Base-by-base conservation (phyloP, 2,329 filamentous ascomycete species). In the Elsinoe necatrix region DNA sequence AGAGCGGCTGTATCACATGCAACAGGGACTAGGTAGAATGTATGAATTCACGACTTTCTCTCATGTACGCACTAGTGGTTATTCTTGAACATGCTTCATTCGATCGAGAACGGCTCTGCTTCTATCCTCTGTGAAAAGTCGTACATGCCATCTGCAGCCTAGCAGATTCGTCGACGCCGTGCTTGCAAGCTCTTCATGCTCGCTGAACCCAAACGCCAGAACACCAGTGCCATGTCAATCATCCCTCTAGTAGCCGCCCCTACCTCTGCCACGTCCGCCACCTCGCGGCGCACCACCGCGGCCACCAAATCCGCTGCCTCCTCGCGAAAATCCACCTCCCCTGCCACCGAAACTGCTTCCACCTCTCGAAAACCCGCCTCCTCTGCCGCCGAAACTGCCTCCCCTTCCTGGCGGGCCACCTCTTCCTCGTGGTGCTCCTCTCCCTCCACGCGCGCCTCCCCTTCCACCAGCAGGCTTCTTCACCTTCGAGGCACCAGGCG, bases 401-500 rank as follows among this genome's bases (percentile, higher is more conserved):
- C 69, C 58, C 12, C 68, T 66, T 56, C 68, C 35, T 1, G 60
- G 60, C 42, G 59, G 72, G 61, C 76, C 67, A 41, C 69, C 63
- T 47, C 69, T 64, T 14, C 67, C 70, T 57, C 71, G 73, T 65
- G 73, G 73, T 78, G 62, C 70, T 65, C 47, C 71, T 64, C 21
- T 21, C 14, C 66, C 69, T 57, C 71, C 73, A 64, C 74, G 74
- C 14, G 75, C 76, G 61, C 80, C 78, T 57, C 70, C 74, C 52
- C 75, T 68, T 43, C 63, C 64, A 23, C 76, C 72, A 43, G 83
- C 85, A 45, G 82, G 81, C 66, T 82, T 82, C 75, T 86, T 86
- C 58, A 84, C 78, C 75, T 87, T 89, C 69, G 74, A 72, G 60
- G 84, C 82, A 67, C 77, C 78, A 66, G 78, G 79, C 59, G 76